Conservation (phyloP, 2,329 filamentous ascomycete species). For the Cladosporium austrohemisphaericum region DNA sequence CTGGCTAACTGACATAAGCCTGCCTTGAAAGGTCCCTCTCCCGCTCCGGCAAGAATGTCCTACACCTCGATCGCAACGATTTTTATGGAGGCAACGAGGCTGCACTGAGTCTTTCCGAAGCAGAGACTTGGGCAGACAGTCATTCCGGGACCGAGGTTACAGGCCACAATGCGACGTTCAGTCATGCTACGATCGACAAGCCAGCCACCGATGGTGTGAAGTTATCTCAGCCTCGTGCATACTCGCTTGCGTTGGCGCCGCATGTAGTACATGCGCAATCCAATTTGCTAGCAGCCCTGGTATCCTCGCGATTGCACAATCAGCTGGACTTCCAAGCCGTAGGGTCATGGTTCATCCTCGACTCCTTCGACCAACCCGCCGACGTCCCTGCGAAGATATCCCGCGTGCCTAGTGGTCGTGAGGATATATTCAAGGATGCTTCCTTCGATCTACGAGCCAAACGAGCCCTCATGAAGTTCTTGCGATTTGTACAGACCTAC, state of each 20-base stretch:
- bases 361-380: not conserved
- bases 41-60: constrained; percentile 82
- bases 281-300: constrained; percentile 69
- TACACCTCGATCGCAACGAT: constrained; percentile 82
- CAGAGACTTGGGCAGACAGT: constrained; percentile 65
- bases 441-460: constrained; percentile 76
- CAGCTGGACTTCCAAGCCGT: constrained; percentile 93
- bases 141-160: constrained; percentile 17
- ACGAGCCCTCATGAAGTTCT: constrained; percentile 84
- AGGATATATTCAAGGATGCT: constrained; percentile 82
- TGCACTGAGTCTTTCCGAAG: constrained; percentile 78
- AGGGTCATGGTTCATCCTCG: constrained; percentile 82
- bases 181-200: constrained; percentile 34
- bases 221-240: constrained; percentile 64
- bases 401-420: constrained; percentile 80
- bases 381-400: constrained; percentile 12
- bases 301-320: constrained; percentile 83
- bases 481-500: constrained; percentile 78
- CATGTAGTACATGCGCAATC: constrained; percentile 84
- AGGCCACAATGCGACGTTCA: constrained; percentile 21
- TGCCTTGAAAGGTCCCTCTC: constrained; percentile 74
- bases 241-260: constrained; percentile 78
- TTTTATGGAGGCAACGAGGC: constrained; percentile 88
- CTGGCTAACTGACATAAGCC: constrained; percentile 64
- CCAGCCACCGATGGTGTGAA: constrained; percentile 31